Evolutionary conservation across 2,329 filamentous ascomycete genomes (phyloP), one percentile per base, ranked within the genome.

Genomic region (Dendryphion nanum): DNA sequence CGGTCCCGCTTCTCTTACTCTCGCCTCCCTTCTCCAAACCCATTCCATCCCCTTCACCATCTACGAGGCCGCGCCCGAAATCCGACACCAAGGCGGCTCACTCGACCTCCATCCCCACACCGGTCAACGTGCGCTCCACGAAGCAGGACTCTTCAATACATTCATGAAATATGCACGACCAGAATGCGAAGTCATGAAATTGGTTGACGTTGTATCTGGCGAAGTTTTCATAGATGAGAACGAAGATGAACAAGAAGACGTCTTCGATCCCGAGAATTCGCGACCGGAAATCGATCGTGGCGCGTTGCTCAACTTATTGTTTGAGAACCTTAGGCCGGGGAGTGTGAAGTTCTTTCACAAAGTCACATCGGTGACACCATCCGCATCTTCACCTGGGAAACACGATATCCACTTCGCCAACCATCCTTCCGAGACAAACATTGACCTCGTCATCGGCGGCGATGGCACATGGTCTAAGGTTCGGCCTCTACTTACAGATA

Each of bases 101-200:
- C 68, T 82, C 2, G 77, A 81, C 48, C 58, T 82, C 6, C 77
- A 81, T 45, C 70, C 69, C 0, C 45, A 61, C 3, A 73, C 72
- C 1, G 77, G 78, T 1, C 69, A 79, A 20, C 60, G 65, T 4
- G 77, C 77, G 0, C 52, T 81, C 33, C 69, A 69, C 36, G 70
- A 74, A 39, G 74, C 75, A 4, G 69, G 68, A 0, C 57, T 81
- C 5, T 75, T 66, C 55, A 68, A 73, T 1, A 63, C 72, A 20
- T 81, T 80, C 54, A 47, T 64, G n/a, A 64, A 70, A 42, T 44
- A 72, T 36, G 73, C 74, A 2, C 71, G 77, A 26, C 75, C 74
- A 30, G 76, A 79, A 43, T 69, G 72, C 38, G 75, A 80, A 38
- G 71, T 69, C 19, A 44, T 75, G 38, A 66, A 73, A 33, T 59